Evolutionary conservation across 164 flowering plant species (phyloP).

Genomic region (Santalum album): DNA sequence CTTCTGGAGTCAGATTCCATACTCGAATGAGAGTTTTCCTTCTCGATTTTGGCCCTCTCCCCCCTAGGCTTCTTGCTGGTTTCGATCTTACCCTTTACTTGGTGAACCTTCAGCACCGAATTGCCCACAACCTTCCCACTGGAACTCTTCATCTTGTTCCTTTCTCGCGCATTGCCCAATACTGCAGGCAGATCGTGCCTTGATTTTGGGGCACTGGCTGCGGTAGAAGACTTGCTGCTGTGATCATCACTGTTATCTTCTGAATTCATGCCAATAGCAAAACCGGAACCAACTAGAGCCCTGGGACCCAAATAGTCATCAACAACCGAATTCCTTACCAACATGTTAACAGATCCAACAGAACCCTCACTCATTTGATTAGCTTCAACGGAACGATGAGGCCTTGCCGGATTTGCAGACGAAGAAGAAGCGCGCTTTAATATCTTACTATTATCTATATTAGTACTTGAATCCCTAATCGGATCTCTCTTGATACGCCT

Average conservation of each 20-base stretch:
- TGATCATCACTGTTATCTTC: constrained; percentile 57
- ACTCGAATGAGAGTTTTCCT: constrained; percentile 66
- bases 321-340: constrained; percentile 8
- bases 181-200: constrained; percentile 19
- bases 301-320: constrained; percentile 12
- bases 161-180: constrained; percentile 28
- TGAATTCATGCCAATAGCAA: constrained; percentile 28
- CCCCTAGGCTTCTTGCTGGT: constrained; percentile 59
- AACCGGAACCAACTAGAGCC: no score
- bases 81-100: constrained; percentile 29
- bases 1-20: constrained; percentile 76
- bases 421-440: constrained; percentile 47
- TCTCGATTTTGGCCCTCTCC: constrained; percentile 40
- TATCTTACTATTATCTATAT: constrained; percentile 32
- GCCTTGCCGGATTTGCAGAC: constrained; percentile 11
- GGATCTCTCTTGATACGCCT: constrained; percentile 51
- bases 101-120: constrained; percentile 26
- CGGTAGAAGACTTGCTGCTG: constrained; percentile 75
- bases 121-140: constrained; percentile 28
- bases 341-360: constrained; percentile 26
- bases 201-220: constrained; percentile 58
- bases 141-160: constrained; percentile 27
- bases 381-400: constrained; percentile 16
- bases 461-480: constrained; percentile 26
- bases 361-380: constrained; percentile 35